phyloP scores from a whole-genome alignment of 345 rosid genomes.

The Acer negundo region DNA sequence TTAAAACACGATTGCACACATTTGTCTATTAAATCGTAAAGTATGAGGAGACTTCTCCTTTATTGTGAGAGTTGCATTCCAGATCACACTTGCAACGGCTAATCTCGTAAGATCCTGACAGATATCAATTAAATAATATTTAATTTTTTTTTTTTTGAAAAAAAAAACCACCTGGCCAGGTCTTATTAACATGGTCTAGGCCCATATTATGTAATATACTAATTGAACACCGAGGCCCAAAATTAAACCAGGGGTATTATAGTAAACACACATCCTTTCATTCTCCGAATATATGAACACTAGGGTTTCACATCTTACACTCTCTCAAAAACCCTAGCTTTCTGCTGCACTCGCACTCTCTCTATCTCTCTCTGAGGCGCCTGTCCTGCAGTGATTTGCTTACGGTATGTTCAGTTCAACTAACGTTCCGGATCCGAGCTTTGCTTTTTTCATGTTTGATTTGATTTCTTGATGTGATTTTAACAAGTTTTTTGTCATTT shows the following conservation, averaged over 20 bases:
- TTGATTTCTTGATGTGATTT: background rate
- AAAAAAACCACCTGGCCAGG: too few relatives aligned
- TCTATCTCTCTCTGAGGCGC: conserved; percentile 5
- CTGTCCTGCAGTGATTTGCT: background rate
- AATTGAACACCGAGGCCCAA: background rate
- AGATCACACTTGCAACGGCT: too few relatives aligned
- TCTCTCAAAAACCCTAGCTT: conserved; percentile 17
- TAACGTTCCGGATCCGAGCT: too few relatives aligned
- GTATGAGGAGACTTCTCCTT: too few relatives aligned
- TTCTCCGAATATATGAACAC: background rate
- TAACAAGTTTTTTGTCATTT: too few relatives aligned
- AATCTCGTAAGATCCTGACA: too few relatives aligned
- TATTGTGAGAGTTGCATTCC: too few relatives aligned
- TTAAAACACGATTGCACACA: too few relatives aligned
- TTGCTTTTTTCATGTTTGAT: background rate
- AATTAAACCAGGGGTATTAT: background rate
- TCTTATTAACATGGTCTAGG: background rate
- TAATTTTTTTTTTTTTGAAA: too few relatives aligned
- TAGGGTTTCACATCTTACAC: background rate
- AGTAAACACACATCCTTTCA: background rate
- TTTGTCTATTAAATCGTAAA: too few relatives aligned
- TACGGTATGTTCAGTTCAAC: conserved; percentile 9
- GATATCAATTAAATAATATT: too few relatives aligned
- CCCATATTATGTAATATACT: background rate
- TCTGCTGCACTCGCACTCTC: background rate